Percentiles rank a stretch among this genome's conserved stretches.
These are phyloP conservation scores for Botrytis elliptica DNA, from an alignment of 2,329 filamentous ascomycete genomes.

Conservation along the genomic window DNA sequence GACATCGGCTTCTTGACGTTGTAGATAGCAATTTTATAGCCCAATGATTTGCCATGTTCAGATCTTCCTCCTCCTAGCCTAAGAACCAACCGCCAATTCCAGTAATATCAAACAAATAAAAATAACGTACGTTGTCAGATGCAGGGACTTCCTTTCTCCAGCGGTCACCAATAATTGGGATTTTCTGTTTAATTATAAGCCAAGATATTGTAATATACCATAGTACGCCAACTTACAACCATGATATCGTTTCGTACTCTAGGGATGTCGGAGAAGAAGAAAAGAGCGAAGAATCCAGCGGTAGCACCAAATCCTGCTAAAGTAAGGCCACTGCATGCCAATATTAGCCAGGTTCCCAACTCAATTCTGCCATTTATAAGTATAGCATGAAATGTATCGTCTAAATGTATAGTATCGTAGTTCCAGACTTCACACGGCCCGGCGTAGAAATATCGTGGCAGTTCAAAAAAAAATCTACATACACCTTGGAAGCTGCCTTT, in stretches of 20 bases:
- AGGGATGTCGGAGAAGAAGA: slow-evolving; percentile 64
- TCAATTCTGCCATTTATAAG: neutral
- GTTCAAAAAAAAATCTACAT: slow-evolving; percentile 33
- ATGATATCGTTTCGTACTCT: slow-evolving; percentile 60
- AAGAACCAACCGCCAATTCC: too few species aligned
- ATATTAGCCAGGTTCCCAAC: slow-evolving; percentile 16
- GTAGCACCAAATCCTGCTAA: slow-evolving; percentile 56
- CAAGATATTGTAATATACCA: neutral
- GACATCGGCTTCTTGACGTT: neutral
- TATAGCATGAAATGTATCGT: neutral
- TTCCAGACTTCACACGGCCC: neutral
- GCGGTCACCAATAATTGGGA: slow-evolving; percentile 53
- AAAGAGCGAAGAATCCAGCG: slow-evolving; percentile 52
- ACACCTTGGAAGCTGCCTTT: slow-evolving; percentile 51
- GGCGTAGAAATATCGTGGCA: neutral
- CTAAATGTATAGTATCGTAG: neutral
- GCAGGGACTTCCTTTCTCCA: slow-evolving; percentile 56
- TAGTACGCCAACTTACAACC: slow-evolving; percentile 44
- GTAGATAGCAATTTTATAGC: neutral
- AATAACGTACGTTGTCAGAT: slow-evolving; percentile 59
- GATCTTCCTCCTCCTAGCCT: too few species aligned
- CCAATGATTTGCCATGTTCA: neutral
- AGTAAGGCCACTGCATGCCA: slow-evolving; percentile 49
- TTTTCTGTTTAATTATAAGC: slow-evolving; percentile 45
- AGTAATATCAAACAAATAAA: slow-evolving; percentile 4